Base-by-base conservation (phyloP, 2,329 filamentous ascomycete species). In the Pseudopithomyces maydicus region DNA sequence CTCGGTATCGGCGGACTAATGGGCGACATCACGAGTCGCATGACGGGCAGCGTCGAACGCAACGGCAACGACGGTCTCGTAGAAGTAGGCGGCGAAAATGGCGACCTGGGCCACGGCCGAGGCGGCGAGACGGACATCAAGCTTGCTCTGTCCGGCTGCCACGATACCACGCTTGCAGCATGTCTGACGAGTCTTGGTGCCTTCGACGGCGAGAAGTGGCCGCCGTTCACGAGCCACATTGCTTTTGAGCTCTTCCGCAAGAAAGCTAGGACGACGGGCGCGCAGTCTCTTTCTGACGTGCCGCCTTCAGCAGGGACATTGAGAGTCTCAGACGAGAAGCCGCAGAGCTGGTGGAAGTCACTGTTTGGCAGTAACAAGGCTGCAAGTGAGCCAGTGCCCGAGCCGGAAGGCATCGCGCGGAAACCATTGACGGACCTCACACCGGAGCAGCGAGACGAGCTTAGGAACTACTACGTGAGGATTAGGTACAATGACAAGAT, bases 221-320 rank as follows among this genome's bases (percentile, higher is more conserved):
- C 95, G 0, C 93, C 92, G 0, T 99, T 94, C 71, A 97, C 94
- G 0, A 94, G 90, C 66, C 92, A 96, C 68, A 84, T 99, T 62
- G 93, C 95, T 32, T 81, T 99, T 53, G 95, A 99, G 77, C 83
- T 98, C 59, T 97, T 98, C 80, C 86, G 84, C 39, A 83, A 85
- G 64, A 78, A 39, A 67, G 74, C 42, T 15, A 29, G 55, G 2
- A 14, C 53, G 36, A 11, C 66, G 48, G 23, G 49, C 0, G 41
- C 41, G 26, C 20, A 36, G n/a, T 12, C 42, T 7, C 55, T 35
- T 1, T 38, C 48, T 6, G 38, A 42, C 11, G 52, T 46, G 11
- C 48, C 49, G 15, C 12, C 52, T 15, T 41, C 52, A 14, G 52
- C 51, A 22, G 47, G 50, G 3, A 29, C 57, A 8, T 32, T 56